Percentiles rank a stretch among this genome's conserved stretches.
phyloP scores from a whole-genome alignment of 257 asterid genomes.

The Plantago ovata region DNA sequence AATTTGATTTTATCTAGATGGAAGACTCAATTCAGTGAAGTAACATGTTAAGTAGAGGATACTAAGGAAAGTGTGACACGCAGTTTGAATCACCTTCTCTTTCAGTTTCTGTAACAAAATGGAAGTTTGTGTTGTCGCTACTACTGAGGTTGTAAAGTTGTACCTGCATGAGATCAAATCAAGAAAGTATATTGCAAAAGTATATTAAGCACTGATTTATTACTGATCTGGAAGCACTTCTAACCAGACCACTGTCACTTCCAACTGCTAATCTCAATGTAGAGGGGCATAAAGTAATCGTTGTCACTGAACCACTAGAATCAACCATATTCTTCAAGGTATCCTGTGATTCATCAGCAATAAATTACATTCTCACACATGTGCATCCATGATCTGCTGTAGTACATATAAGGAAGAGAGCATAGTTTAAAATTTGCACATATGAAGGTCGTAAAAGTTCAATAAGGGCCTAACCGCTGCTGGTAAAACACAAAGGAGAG shows the following conservation, averaged over 20 bases:
- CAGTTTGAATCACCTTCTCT: constrained; percentile 58
- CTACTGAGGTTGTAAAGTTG: constrained; percentile 50
- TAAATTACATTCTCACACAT: not conserved
- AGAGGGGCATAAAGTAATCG: constrained; percentile 58
- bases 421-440: not conserved
- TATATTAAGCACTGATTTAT: constrained; percentile 16
- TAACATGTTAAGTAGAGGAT: not conserved
- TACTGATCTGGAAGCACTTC: constrained; percentile 28
- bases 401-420: not conserved
- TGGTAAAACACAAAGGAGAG: constrained; percentile 48
- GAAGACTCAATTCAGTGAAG: constrained; percentile 3
- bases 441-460: not conserved
- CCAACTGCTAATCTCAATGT: constrained; percentile 78
- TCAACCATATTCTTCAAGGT: constrained; percentile 35
- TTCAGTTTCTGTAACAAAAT: constrained; percentile 54
- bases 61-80: constrained; percentile 8
- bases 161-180: constrained; percentile 44
- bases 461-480: constrained; percentile 46
- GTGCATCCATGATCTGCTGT: not conserved
- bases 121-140: constrained; percentile 42
- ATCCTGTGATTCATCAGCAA: constrained; percentile 48
- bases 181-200: constrained; percentile 17
- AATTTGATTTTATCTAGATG: constrained; percentile 11
- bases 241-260: constrained; percentile 78
- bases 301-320: constrained; percentile 54